Conservation (phyloP, 108 stramenopile genomes). For the Cyclostephanos invisitatus region DNA sequence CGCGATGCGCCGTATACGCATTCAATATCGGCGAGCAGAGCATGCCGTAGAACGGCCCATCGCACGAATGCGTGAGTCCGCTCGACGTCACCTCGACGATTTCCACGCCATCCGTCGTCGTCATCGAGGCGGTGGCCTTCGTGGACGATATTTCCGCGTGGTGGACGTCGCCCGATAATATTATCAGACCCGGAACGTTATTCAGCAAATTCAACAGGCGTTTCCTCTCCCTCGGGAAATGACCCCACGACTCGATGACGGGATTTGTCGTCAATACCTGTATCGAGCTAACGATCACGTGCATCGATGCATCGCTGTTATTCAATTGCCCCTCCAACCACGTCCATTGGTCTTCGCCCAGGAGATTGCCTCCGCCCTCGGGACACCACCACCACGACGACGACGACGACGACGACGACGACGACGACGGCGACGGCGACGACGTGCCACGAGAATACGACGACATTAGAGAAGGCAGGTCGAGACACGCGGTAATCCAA, state of each 20-base stretch:
- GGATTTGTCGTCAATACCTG: constrained; percentile 88
- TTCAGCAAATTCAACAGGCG: constrained; percentile 61
- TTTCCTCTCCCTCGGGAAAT: constrained; percentile 73
- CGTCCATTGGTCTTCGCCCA: constrained; percentile 84
- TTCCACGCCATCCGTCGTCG: constrained; percentile 19
- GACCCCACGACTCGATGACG: constrained; percentile 87
- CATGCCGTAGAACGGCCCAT: constrained; percentile 63
- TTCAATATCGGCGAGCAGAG: constrained; percentile 67
- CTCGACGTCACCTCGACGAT: constrained; percentile 86
- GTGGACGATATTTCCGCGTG: constrained; percentile 75
- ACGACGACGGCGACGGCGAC: too few species aligned
- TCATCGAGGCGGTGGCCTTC: constrained; percentile 17
- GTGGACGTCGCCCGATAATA: constrained; percentile 88
- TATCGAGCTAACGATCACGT: constrained; percentile 74
- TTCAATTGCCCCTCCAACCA: constrained; percentile 73
- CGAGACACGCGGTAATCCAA: constrained; percentile 70
- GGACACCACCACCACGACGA: constrained; percentile 37
- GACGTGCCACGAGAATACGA: too few species aligned
- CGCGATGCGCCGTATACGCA: constrained; percentile 51
- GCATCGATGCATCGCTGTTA: constrained; percentile 52
- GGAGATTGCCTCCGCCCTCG: constrained; percentile 36
- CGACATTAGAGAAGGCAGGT: constrained; percentile 34
- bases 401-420: too few species aligned
- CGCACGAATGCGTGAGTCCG: constrained; percentile 86
- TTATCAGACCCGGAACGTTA: constrained; percentile 15